phyloP scores from a whole-genome alignment of 2,329 filamentous ascomycete genomes.

The Diplodia mutila region DNA sequence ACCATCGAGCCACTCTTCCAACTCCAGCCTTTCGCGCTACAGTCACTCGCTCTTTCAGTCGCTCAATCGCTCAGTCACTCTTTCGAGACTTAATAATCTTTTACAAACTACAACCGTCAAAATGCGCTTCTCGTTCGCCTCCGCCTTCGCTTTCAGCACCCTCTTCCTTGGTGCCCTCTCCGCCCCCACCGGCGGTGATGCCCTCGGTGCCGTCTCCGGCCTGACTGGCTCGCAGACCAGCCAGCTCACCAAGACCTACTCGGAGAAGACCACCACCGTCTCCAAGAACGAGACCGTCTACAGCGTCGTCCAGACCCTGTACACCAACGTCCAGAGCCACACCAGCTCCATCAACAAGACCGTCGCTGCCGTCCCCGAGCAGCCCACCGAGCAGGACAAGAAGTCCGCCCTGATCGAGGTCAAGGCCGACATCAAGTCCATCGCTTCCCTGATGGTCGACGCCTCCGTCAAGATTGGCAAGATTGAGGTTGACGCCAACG shows the following conservation, averaged over 20 bases:
- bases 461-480: constrained; percentile 24
- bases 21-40: constrained; percentile 23
- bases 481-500: constrained; percentile 22
- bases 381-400: constrained; percentile 19
- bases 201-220: neutral
- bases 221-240: constrained; percentile 5
- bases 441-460: constrained; percentile 21
- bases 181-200: constrained; percentile 22
- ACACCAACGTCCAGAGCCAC: constrained; percentile 24
- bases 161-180: constrained; percentile 27
- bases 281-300: constrained; percentile 22
- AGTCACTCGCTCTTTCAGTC: constrained; percentile 13
- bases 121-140: constrained; percentile 26
- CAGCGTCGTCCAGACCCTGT: constrained; percentile 21
- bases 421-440: constrained; percentile 25
- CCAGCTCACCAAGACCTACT: constrained; percentile 11
- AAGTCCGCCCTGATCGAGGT: constrained; percentile 9
- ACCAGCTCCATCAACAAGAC: constrained; percentile 27
- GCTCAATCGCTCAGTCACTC: constrained; percentile 24
- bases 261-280: constrained; percentile 23
- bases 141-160: constrained; percentile 24
- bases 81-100: constrained; percentile 19
- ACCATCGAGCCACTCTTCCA: constrained; percentile 25
- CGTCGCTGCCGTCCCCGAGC: constrained; percentile 4
- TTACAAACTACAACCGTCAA: constrained; percentile 23